These are phyloP conservation scores for Torulaspora pretoriensis DNA, from an alignment of 1,139 yeast species.

Conservation along the genomic window DNA sequence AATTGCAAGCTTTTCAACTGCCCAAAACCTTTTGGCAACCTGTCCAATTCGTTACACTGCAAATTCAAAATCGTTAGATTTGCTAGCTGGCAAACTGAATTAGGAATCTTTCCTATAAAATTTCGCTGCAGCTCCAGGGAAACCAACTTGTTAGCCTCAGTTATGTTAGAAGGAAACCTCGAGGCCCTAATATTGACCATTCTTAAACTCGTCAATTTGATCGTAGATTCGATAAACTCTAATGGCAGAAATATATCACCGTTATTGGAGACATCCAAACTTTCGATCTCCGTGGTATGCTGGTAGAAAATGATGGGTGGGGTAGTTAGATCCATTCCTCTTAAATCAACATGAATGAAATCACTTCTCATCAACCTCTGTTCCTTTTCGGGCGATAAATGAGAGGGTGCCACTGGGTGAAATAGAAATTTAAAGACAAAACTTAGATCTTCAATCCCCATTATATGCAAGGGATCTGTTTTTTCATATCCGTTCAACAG, in stretches of 20 bases:
- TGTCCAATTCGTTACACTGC: slow-evolving; percentile 67
- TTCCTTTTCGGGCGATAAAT: slow-evolving; percentile 65
- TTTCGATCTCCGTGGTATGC: slow-evolving; percentile 76
- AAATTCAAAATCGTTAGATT: slow-evolving; percentile 56
- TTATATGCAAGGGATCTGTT: slow-evolving; percentile 66
- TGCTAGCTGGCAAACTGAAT: slow-evolving; percentile 49
- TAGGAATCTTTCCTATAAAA: slow-evolving; percentile 61
- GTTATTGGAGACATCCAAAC: slow-evolving; percentile 79
- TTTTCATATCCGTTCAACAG: slow-evolving; percentile 77
- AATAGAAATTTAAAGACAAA: slow-evolving; percentile 81
- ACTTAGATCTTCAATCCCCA: slow-evolving; percentile 85
- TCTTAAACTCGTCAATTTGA: slow-evolving; percentile 60
- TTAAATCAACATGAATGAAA: slow-evolving; percentile 70
- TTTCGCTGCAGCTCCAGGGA: slow-evolving; percentile 76
- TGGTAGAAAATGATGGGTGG: slow-evolving; percentile 81
- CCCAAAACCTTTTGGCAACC: slow-evolving; percentile 61
- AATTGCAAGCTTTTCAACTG: slow-evolving; percentile 52
- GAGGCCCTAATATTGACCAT: slow-evolving; percentile 73
- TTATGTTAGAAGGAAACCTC: slow-evolving; percentile 66
- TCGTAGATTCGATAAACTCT: slow-evolving; percentile 81
- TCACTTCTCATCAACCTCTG: slow-evolving; percentile 54
- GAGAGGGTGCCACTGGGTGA: slow-evolving; percentile 65
- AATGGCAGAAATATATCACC: slow-evolving; percentile 80
- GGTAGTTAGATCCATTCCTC: slow-evolving; percentile 71
- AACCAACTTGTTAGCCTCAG: slow-evolving; percentile 64